Base-by-base conservation (phyloP, 768 basidiomycete genomes). In the Neoboletus brunneissimus region DNA sequence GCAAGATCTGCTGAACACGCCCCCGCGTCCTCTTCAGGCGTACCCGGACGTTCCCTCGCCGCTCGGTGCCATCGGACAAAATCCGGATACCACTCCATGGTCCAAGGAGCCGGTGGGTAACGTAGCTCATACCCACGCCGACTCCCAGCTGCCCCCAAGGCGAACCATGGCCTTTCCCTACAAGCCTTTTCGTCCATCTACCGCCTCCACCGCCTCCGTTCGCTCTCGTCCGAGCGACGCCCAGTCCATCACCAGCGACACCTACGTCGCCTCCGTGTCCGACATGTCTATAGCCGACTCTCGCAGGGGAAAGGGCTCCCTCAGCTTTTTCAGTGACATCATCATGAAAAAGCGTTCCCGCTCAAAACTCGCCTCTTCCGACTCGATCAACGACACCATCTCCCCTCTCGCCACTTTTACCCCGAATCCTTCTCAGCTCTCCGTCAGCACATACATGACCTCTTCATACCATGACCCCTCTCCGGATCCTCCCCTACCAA, bases 291-390 rank as follows among this genome's bases (percentile, higher is more conserved):
- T 77, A 41, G 61, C 58, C 48, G 70, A 76, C 37, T 55, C 67
- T 0, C 79, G 79, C 49, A 85, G 77, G 68, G 67, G 74, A 34
- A 85, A 81, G 68, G 74, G 79, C 10, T 81, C 80, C 16, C 67
- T 82, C 42, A 66, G 66, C 55, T 66, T 63, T 18, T 70, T 81
- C 53, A 70, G 71, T 51, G 74, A 77, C 60, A 72, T 72, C 58
- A 71, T 69, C 60, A 79, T 66, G 71, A 77, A 66, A 64, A 69
- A 67, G 67, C 75, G 71, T 59, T 73, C 75, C 41, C 74, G 77
- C 43, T 70, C 74, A 50, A 72, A 68, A 72, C 71, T 74, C 70
- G 71, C 66, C 67, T 64, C 72, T 73, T 60, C 72, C 74, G 67
- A 60, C 66, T 48, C 56, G 10, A 45, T 62, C 37, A 66, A 58